These are phyloP conservation scores for Fusarium sp. DNA, from an alignment of 2,329 filamentous ascomycete species.

Conservation along the genomic window DNA sequence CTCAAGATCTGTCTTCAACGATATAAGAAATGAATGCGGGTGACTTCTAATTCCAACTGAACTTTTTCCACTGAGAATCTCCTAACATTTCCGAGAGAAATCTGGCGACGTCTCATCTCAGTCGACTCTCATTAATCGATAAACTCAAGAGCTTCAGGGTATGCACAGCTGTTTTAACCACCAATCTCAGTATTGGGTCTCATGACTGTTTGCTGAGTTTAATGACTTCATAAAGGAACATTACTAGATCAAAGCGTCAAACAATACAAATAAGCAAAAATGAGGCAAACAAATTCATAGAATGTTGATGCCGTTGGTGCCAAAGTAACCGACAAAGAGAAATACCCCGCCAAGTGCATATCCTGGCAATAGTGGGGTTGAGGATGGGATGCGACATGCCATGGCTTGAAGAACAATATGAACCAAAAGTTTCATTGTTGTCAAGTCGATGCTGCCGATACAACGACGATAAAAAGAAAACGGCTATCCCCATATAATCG, in stretches of 20 bases:
- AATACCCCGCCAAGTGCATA: conserved; percentile 37
- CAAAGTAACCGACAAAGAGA: conserved; percentile 42
- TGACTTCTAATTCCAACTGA: background rate
- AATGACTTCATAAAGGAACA: background rate
- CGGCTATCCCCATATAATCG: conserved; percentile 27
- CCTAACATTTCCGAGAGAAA: background rate
- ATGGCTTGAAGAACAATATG: conserved; percentile 49
- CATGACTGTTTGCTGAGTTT: background rate
- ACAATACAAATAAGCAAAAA: background rate
- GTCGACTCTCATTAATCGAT: background rate
- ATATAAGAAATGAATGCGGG: background rate
- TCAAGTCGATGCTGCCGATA: conserved; percentile 10
- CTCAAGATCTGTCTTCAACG: background rate
- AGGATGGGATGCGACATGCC: conserved; percentile 30
- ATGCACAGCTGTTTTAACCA: background rate
- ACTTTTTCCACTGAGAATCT: background rate
- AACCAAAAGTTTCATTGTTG: conserved; percentile 36
- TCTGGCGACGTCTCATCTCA: background rate
- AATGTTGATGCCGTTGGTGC: conserved; percentile 30
- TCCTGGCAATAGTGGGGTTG: conserved; percentile 42
- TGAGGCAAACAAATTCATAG: background rate
- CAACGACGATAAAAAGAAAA: conserved; percentile 34
- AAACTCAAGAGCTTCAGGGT: background rate
- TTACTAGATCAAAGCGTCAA: conserved; percentile 9
- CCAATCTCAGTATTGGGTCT: background rate